Conservation (phyloP, 192 early-diverging fungal genomes). For the Coemansia erecta region DNA sequence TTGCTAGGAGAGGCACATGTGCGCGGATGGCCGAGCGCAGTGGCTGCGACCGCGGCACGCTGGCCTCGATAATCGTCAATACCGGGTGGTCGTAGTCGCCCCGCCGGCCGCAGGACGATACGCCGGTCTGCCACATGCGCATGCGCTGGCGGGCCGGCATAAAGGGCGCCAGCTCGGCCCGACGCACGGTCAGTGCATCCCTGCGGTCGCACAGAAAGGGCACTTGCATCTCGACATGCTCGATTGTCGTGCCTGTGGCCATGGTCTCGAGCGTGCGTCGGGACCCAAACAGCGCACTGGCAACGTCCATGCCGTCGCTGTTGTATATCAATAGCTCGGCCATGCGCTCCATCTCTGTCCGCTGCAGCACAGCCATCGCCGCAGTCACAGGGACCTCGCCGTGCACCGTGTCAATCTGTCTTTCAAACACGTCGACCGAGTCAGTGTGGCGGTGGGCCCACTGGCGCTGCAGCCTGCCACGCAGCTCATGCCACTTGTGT, state of each 20-base stretch:
- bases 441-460: not conserved
- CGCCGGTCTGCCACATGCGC: slow-evolving; percentile 27
- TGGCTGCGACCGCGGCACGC: slow-evolving; percentile 49
- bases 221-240: slow-evolving; percentile 17
- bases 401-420: slow-evolving; percentile 19
- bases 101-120: slow-evolving; percentile 1
- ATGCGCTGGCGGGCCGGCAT: slow-evolving; percentile 33
- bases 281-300: slow-evolving; percentile 21
- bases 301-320: slow-evolving; percentile 16
- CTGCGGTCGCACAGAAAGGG: slow-evolving; percentile 34
- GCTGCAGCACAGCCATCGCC: slow-evolving; percentile 26
- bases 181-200: slow-evolving; percentile 35
- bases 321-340: slow-evolving; percentile 14
- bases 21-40: slow-evolving; percentile 25
- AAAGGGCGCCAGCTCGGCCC: slow-evolving; percentile 16
- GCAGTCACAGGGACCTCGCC: slow-evolving; percentile 33
- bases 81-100: slow-evolving; percentile 32
- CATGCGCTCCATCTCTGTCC: slow-evolving; percentile 5
- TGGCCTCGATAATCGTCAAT: slow-evolving; percentile 43
- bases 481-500: slow-evolving; percentile 18
- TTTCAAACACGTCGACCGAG: slow-evolving; percentile 14
- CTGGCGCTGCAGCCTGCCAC: not conserved
- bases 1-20: slow-evolving; percentile 23
- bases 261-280: slow-evolving; percentile 28
- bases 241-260: slow-evolving; percentile 15